Evolutionary conservation across 2,329 filamentous ascomycete genomes (phyloP), one percentile per base, ranked within the genome.

Genomic region (Zymoseptoria pseudotritici): DNA sequence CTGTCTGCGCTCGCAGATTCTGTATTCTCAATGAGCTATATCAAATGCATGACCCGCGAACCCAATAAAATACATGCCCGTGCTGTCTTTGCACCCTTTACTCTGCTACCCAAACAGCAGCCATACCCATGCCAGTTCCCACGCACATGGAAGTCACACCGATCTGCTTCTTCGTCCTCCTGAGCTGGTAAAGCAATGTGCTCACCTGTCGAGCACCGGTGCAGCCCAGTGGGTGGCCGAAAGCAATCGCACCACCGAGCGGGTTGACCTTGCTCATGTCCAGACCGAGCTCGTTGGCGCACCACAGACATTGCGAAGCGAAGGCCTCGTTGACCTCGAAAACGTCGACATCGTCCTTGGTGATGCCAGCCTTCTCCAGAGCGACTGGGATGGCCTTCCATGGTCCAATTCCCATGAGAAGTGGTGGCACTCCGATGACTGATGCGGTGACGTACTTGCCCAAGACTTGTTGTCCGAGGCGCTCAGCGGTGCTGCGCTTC

Each of bases 261-360:
- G 93, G 93, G 80, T 97, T 97, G 73, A 99, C 86, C 84, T 97
- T 97, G 66, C 90, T 87, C 62, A 82, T 73, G 57, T 91, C 89
- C 26, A 99, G 78, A 52, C 87, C 88, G 21, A 99, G 84, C 80
- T 97, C 87, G 71, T 94, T 90, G 64, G 90, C 85, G 76, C 91
- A 97, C 89, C 89, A 97, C 66, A 97, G 77, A 76, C 91, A 96
- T 82, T 97, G 93, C 65, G 86, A 90, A 31, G 94, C 94, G 75
- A 99, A 99, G 1, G 94, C 94, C 83, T 99, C 94, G 81, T 99
- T 99, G 83, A 99, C 97, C 84, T 99, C 94, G 72, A 85, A 97
- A 72, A 97, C 93, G 74, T 97, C 94, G 29, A 99, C 91, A 67
- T 97, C 93, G 59, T 96, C 88, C 76, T 87, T 90, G 73, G 80